Evolutionary conservation across 129 eudicot species (phyloP).

Genomic region (Cynara cardunculus): DNA sequence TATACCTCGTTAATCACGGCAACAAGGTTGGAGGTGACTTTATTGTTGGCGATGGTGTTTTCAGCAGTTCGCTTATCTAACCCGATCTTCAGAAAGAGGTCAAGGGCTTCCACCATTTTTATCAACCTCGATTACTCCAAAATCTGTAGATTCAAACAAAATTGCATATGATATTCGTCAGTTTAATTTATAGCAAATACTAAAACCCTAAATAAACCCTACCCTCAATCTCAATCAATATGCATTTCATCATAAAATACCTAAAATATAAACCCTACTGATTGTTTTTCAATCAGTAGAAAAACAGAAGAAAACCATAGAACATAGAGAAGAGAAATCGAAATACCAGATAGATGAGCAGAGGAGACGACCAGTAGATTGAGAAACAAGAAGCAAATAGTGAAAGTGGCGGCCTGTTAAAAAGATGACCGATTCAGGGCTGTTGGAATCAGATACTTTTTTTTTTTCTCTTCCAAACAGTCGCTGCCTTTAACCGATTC

Average conservation of each 20-base stretch:
- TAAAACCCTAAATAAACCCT: slow-evolving; percentile 16
- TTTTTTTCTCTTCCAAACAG: neutral
- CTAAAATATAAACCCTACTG: neutral
- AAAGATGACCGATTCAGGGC: neutral
- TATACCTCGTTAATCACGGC: slow-evolving; percentile 81
- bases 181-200: neutral
- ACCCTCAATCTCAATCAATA: neutral
- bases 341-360: neutral
- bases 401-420: neutral
- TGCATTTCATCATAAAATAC: neutral
- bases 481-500: neutral
- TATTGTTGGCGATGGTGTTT: slow-evolving; percentile 69
- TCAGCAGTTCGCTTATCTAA: slow-evolving; percentile 60
- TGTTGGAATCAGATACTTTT: neutral
- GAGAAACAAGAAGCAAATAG: neutral
- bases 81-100: slow-evolving; percentile 66
- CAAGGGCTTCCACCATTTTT: slow-evolving; percentile 39
- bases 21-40: slow-evolving; percentile 66
- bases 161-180: slow-evolving; percentile 2
- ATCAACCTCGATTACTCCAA: neutral
- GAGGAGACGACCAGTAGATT: neutral
- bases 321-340: neutral
- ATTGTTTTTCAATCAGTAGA: too few species aligned
- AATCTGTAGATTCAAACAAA: neutral
- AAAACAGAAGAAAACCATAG: neutral